These are phyloP conservation scores for Aspergillus transmontanensis DNA, from an alignment of 2,329 filamentous ascomycete genomes.

Conservation along the genomic window DNA sequence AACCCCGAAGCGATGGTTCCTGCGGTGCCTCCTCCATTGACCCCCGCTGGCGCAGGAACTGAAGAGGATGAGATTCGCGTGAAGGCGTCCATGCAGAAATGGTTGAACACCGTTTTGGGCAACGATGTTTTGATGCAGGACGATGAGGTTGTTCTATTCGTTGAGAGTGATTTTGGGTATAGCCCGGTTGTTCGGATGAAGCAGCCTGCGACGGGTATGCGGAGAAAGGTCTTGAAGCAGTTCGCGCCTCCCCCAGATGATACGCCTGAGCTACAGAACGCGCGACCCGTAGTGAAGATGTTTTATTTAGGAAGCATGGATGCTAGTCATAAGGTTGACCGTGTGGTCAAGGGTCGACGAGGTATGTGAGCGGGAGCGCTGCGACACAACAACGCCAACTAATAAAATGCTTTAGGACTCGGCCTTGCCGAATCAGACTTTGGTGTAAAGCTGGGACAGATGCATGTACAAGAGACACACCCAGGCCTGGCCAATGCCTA, in stretches of 20 bases:
- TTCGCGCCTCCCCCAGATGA: constrained; percentile 97
- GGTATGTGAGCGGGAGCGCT: constrained; percentile 57
- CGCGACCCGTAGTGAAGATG: constrained; percentile 86
- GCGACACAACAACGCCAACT: not conserved
- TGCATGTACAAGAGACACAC: constrained; percentile 90
- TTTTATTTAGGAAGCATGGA: constrained; percentile 97
- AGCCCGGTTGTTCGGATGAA: constrained; percentile 94
- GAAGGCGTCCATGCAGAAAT: constrained; percentile 86
- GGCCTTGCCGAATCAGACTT: constrained; percentile 92
- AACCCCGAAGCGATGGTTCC: constrained; percentile 95
- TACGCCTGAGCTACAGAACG: constrained; percentile 88
- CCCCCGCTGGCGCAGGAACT: constrained; percentile 90
- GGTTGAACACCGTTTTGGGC: constrained; percentile 90
- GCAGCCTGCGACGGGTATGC: constrained; percentile 93
- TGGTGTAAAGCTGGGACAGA: constrained; percentile 81
- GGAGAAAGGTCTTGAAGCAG: constrained; percentile 94
- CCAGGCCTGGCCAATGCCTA: constrained; percentile 85
- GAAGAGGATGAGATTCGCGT: constrained; percentile 92
- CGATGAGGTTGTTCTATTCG: constrained; percentile 95
- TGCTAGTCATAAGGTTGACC: constrained; percentile 94
- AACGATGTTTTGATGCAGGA: constrained; percentile 93
- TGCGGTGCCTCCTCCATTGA: constrained; percentile 90
- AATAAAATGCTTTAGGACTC: constrained; percentile 62
- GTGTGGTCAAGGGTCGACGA: constrained; percentile 86
- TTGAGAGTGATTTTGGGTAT: constrained; percentile 99